phyloP scores from a whole-genome alignment of 257 asterid species.

The Solanum chilense region DNA sequence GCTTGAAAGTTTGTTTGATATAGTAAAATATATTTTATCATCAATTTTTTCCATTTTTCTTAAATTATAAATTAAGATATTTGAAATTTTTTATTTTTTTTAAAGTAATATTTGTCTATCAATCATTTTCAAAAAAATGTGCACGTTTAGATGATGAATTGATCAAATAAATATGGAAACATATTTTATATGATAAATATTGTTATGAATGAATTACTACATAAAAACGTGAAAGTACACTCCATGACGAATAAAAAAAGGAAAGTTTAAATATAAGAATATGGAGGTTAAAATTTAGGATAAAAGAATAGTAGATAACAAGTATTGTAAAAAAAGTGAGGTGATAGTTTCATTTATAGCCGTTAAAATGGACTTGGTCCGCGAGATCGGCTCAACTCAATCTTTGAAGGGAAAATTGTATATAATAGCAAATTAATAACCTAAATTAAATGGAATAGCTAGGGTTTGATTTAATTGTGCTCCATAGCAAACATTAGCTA shows the following conservation, averaged over 20 bases:
- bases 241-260: not conserved
- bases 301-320: not conserved
- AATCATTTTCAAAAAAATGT: not conserved
- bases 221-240: not conserved
- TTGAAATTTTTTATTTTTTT: too few relatives aligned
- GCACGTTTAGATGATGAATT: not conserved
- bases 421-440: too few relatives aligned
- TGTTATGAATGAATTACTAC: not conserved
- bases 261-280: not conserved
- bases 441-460: too few relatives aligned
- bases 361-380: rapidly evolving
- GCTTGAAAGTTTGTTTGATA: not conserved
- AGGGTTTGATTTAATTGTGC: too few relatives aligned
- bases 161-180: not conserved
- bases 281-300: not conserved
- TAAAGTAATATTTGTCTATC: too few relatives aligned
- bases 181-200: not conserved
- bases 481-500: too few relatives aligned
- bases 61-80: too few relatives aligned
- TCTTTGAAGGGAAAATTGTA: too few relatives aligned
- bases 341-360: not conserved
- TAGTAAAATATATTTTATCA: not conserved
- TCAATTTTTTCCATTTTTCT: too few relatives aligned
- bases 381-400: too few relatives aligned
- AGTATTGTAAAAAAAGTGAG: too few relatives aligned